phyloP scores from a whole-genome alignment of 139 green algal genomes.

The Closterium sp. region DNA sequence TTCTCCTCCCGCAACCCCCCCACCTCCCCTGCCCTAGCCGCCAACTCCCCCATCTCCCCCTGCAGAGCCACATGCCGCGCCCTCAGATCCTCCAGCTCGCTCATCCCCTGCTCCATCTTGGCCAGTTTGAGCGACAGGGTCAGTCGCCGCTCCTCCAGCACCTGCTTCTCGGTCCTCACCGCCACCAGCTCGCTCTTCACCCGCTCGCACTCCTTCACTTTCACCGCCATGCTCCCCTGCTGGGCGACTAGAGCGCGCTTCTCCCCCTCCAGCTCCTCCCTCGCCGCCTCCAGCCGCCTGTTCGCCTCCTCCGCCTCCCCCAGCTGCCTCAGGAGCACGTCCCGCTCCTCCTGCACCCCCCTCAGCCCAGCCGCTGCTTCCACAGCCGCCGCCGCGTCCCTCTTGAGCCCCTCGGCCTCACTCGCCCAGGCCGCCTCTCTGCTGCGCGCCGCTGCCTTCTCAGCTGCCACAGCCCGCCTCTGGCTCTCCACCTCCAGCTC shows the following conservation, averaged over 20 bases:
- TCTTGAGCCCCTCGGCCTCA: neutral
- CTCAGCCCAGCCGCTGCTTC: neutral
- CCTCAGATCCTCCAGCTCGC: conserved; percentile 15
- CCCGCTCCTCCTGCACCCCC: neutral
- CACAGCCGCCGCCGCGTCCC: neutral
- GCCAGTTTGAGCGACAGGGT: neutral
- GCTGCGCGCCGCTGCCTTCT: neutral
- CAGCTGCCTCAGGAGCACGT: neutral
- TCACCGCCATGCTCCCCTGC: neutral
- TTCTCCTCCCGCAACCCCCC: conserved; percentile 24
- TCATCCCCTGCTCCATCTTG: neutral
- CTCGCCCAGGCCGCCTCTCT: neutral
- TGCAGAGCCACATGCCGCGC: neutral
- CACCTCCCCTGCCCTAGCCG: neutral
- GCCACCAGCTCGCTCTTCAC: neutral
- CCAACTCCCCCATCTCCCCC: conserved; percentile 13
- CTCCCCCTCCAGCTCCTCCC: neutral
- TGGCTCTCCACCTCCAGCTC: neutral
- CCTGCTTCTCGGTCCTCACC: neutral
- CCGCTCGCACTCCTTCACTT: neutral
- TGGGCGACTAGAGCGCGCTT: neutral
- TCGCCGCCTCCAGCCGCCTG: neutral
- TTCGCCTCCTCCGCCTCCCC: neutral
- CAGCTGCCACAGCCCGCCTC: neutral
- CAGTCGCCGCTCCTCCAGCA: neutral